Evolutionary conservation across 164 flowering plant genomes (phyloP).

Genomic region (Kalanchoe fedtschenkoi): DNA sequence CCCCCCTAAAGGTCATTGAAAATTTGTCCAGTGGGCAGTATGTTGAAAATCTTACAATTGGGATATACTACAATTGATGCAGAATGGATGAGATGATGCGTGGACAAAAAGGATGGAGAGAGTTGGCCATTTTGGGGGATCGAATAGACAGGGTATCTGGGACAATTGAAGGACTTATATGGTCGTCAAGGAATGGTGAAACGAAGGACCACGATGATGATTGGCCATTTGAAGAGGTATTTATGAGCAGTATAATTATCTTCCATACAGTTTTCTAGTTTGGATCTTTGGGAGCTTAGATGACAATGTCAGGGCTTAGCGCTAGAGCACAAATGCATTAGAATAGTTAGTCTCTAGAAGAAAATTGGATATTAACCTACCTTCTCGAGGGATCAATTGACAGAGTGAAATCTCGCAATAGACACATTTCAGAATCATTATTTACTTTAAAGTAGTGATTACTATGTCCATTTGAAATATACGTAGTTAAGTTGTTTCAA

Average conservation of each 20-base stretch:
- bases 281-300: background rate
- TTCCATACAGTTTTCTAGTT: background rate
- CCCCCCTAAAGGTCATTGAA: background rate
- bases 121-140: slow-evolving; percentile 79
- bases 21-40: background rate
- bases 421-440: background rate
- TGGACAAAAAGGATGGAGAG: slow-evolving; percentile 99
- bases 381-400: background rate
- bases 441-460: background rate
- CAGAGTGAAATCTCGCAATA: too few species aligned
- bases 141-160: slow-evolving; percentile 79
- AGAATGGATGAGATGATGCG: slow-evolving; percentile 99
- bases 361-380: too few species aligned
- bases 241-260: background rate
- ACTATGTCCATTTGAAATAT: background rate
- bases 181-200: slow-evolving; percentile 74
- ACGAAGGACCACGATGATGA: slow-evolving; percentile 43
- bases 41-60: background rate
- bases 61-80: slow-evolving; percentile 13
- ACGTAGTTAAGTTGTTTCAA: too few species aligned
- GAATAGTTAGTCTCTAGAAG: too few species aligned
- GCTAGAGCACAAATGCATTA: too few species aligned
- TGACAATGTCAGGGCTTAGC: background rate
- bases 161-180: slow-evolving; percentile 79
- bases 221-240: slow-evolving; percentile 90